Evolutionary conservation across 2,329 filamentous ascomycete species (phyloP).

Genomic region (Mycosphaerella sp.): DNA sequence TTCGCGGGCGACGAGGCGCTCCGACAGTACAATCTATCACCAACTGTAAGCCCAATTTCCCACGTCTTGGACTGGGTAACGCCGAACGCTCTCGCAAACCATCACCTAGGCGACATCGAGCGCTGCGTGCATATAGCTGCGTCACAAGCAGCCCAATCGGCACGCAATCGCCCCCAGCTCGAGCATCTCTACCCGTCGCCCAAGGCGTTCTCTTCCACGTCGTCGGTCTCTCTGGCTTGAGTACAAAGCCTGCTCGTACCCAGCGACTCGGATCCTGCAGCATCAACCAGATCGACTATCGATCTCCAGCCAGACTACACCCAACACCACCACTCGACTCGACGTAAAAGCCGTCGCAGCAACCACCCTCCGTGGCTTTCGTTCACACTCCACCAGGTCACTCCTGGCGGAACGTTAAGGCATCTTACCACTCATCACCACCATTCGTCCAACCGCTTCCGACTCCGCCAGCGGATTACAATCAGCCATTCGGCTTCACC

Average conservation of each 20-base stretch:
- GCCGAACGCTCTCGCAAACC: constrained; percentile 37
- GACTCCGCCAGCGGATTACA: constrained; percentile 28
- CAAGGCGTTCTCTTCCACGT: constrained; percentile 22
- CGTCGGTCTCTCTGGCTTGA: constrained; percentile 30
- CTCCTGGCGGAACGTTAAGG: constrained; percentile 26
- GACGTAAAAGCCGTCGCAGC: constrained; percentile 15
- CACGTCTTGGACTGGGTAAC: constrained; percentile 31
- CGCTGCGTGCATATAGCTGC: constrained; percentile 40
- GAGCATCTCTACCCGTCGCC: constrained; percentile 23
- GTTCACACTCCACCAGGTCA: constrained; percentile 26
- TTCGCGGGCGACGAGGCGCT: constrained; percentile 35
- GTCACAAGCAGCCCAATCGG: constrained; percentile 33
- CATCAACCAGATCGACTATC: constrained; percentile 24
- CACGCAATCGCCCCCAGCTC: constrained; percentile 17
- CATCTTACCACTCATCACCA: constrained; percentile 18
- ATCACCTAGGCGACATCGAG: constrained; percentile 39
- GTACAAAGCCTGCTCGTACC: constrained; percentile 33
- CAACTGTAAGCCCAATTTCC: constrained; percentile 36
- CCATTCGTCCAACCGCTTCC: constrained; percentile 27
- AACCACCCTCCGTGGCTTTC: constrained; percentile 32
- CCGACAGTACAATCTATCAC: constrained; percentile 24
- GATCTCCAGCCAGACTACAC: constrained; percentile 10
- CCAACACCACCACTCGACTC: constrained; percentile 1
- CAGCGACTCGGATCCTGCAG: constrained; percentile 29
- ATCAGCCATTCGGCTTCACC: constrained; percentile 27